Evolutionary conservation across 768 basidiomycete species (phyloP), one percentile per base, ranked within the genome.

Genomic region (Naganishia vishniacii): DNA sequence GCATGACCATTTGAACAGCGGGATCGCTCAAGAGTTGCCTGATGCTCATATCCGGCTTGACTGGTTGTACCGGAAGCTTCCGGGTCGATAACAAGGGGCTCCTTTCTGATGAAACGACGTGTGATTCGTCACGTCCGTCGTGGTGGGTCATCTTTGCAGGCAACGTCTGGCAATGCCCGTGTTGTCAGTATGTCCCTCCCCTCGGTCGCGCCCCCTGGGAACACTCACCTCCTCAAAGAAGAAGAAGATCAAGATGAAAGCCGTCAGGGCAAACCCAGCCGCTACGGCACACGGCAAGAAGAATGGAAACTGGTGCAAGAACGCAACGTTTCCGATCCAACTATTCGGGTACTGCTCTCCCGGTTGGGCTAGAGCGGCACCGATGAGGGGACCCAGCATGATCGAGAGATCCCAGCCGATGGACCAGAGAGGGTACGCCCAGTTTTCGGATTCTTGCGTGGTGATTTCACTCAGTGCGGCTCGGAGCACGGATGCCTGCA

Each of bases 381-480:
- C 69, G n/a, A 69, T 28, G 0, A 66, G 45, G 11, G 69, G 66
- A 28, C 64, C 69, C 6, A 65, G n/a, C 18, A 69, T 61, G 37
- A 67, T 61, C 44, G 61, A 46, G 13, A 69, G 48, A 49, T 69
- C 69, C 69, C 69, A 69, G 47, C 64, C 61, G 32, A 67, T 58
- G 8, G 61, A 45, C 61, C 67, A 69, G 25, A 67, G 48, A 46
- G 69, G 67, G 31, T 67, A 69, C 29, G 67, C 64, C 69, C 69
- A 69, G 32, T 45, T 48, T 49, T 69, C 69, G 32, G 41, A 48
- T 32, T 67, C 66, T 41, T 64, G 51, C 1, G 63, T 51, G 6
- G 69, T 69, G 25, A 69, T 69, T 37, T 69, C 69, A 13, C 66
- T 66, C 4, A 69, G 61, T 26, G 64, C 61, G 12, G 69, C 69